Conservation (phyloP, 352 stramenopile species). For the Aphanomyces astaci region DNA sequence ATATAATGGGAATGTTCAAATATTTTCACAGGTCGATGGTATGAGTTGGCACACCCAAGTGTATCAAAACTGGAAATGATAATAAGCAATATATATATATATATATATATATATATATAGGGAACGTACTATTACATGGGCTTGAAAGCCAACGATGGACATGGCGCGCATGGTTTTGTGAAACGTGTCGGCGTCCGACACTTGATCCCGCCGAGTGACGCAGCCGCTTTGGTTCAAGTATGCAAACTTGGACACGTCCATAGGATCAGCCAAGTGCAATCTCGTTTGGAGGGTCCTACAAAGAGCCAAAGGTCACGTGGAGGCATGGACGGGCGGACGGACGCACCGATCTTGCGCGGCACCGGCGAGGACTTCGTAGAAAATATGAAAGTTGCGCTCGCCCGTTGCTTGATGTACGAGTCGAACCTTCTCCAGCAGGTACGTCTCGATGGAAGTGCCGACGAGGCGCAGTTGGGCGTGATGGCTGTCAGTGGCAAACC, state of each 20-base stretch:
- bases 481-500: conserved; percentile 22
- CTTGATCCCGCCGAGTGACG: conserved; percentile 24
- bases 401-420: conserved; percentile 26
- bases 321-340: background rate
- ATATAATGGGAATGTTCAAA: too few relatives aligned
- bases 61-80: too few relatives aligned
- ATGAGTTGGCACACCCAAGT: too few relatives aligned
- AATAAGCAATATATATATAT: too few relatives aligned
- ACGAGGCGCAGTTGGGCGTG: conserved; percentile 13
- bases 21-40: too few relatives aligned
- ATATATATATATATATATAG: too few relatives aligned
- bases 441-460: conserved; percentile 36
- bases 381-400: conserved; percentile 36
- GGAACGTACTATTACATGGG: conserved; percentile 29
- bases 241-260: conserved; percentile 23
- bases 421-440: conserved; percentile 35
- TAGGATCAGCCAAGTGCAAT: conserved; percentile 30
- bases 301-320: conserved; percentile 6
- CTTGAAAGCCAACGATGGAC: conserved; percentile 31
- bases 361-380: conserved; percentile 32
- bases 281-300: conserved; percentile 23
- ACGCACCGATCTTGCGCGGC: conserved; percentile 16
- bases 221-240: conserved; percentile 32
- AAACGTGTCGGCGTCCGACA: conserved; percentile 37
- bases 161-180: conserved; percentile 33